phyloP scores from a whole-genome alignment of 768 basidiomycete genomes.

The Amanita inopinata region DNA sequence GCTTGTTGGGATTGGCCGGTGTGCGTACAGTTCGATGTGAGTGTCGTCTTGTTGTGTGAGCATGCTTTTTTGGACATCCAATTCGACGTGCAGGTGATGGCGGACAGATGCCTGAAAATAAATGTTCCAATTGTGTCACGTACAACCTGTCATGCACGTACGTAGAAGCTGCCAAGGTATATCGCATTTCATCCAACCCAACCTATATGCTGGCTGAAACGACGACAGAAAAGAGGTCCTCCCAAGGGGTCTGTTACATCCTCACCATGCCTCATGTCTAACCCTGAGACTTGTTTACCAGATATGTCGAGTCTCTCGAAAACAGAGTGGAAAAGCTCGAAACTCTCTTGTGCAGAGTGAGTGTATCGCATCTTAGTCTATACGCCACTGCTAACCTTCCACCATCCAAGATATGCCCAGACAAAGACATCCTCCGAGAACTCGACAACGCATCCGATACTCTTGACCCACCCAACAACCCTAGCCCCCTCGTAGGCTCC shows the following conservation, averaged over 20 bases:
- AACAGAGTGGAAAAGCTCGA: slow-evolving; percentile 53
- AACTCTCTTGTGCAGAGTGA: slow-evolving; percentile 36
- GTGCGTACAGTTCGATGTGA: slow-evolving; percentile 41
- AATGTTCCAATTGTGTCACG: slow-evolving; percentile 60
- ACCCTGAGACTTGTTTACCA: slow-evolving; percentile 12
- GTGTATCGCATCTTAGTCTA: slow-evolving; percentile 8
- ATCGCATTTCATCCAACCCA: slow-evolving; percentile 16
- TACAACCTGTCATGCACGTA: slow-evolving; percentile 62
- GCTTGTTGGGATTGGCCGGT: background rate
- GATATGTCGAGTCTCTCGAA: slow-evolving; percentile 56
- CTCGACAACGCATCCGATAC: slow-evolving; percentile 28
- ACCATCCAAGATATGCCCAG: slow-evolving; percentile 49
- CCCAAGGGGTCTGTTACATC: slow-evolving; percentile 42
- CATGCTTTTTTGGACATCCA: background rate
- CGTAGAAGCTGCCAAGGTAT: slow-evolving; percentile 57
- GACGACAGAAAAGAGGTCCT: slow-evolving; percentile 43
- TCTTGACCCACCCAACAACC: slow-evolving; percentile 13
- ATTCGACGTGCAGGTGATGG: slow-evolving; percentile 45
- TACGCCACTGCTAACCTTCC: background rate
- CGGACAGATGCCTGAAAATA: slow-evolving; percentile 53
- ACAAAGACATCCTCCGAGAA: slow-evolving; percentile 51
- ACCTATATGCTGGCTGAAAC: slow-evolving; percentile 1
- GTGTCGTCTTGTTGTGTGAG: slow-evolving; percentile 12
- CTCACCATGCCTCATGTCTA: background rate
- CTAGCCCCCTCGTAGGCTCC: slow-evolving; percentile 14